Base-by-base conservation (phyloP, 2,329 filamentous ascomycete genomes). In the Penicillium sp. region DNA sequence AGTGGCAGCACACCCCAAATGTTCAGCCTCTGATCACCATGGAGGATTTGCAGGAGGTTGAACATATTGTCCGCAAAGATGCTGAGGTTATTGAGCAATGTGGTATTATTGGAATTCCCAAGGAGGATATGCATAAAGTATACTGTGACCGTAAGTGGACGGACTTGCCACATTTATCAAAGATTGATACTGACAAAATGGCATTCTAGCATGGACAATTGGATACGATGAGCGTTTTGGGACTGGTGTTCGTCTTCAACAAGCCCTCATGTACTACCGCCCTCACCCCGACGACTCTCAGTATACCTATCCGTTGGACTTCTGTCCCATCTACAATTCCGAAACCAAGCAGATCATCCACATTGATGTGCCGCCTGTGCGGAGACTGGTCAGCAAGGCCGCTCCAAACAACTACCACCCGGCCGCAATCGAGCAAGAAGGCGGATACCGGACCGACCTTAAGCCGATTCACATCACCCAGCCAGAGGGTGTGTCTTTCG, bases 211-310 rank as follows among this genome's bases (percentile, higher is more conserved):
- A 11, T 97, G 92, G 92, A 96, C 92, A 1, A 96, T 97, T 73
- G 92, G 92, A 47, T 96, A 91, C 70, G 92, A 97, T 66, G 90
- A 95, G 77, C 87, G 92, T 43, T 94, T 92, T 67, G 92, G 92
- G 59, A 93, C 78, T 71, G 80, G 80, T 42, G 81, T 90, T 42
- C 86, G 92, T 53, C 83, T 96, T 4, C 92, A 97, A 76, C 92
- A 97, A 76, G 92, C 91, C 2, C 79, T 97, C 53, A 96, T 96
- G 91, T 97, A 97, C 80, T 97, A 95, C 74, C 86, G 92, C 16
- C 92, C 92, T 4, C 82, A 93, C 65, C 69, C 88, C 18, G 92
- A 96, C 68, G 89, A 93, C 76, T 90, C 85, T 73, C 92, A 96
- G 76, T 97, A 97, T 74, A 88, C 89, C 38, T 96, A 88, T 70